Evolutionary conservation across 108 stramenopile genomes (phyloP).

Genomic region (Parietichytrium sp.): DNA sequence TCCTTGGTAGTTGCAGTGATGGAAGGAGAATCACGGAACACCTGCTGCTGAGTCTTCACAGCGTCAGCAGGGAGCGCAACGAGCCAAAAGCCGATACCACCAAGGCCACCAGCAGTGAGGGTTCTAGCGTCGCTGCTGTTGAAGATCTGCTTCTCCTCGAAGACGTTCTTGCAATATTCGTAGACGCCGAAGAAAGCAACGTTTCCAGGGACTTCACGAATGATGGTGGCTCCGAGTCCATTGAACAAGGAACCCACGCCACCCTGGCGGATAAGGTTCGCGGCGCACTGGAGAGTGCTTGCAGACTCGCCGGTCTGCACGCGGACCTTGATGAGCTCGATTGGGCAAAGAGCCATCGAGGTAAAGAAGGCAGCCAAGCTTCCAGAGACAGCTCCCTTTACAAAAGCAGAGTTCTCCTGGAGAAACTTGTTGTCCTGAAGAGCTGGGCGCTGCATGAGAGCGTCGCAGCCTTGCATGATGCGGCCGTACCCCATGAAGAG

Average conservation of each 20-base stretch:
- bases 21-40: background rate
- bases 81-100: constrained; percentile 26
- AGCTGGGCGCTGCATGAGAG: background rate
- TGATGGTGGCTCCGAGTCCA: constrained; percentile 29
- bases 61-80: constrained; percentile 5
- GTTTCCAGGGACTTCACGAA: constrained; percentile 20
- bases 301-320: background rate
- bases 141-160: background rate
- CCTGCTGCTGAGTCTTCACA: constrained; percentile 40
- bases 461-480: background rate
- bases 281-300: background rate
- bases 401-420: background rate
- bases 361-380: background rate
- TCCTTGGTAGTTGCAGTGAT: background rate
- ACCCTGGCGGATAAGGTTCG: background rate
- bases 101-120: constrained; percentile 34
- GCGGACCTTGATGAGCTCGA: constrained; percentile 41
- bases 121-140: background rate
- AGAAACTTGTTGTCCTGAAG: background rate
- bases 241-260: background rate
- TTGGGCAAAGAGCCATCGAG: background rate
- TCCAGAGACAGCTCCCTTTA: constrained; percentile 20
- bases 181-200: constrained; percentile 34
- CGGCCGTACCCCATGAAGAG: constrained; percentile 32
- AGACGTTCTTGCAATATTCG: background rate